These are phyloP conservation scores for Solanum chiquidenum DNA, from an alignment of 257 asterid species.

Conservation along the genomic window DNA sequence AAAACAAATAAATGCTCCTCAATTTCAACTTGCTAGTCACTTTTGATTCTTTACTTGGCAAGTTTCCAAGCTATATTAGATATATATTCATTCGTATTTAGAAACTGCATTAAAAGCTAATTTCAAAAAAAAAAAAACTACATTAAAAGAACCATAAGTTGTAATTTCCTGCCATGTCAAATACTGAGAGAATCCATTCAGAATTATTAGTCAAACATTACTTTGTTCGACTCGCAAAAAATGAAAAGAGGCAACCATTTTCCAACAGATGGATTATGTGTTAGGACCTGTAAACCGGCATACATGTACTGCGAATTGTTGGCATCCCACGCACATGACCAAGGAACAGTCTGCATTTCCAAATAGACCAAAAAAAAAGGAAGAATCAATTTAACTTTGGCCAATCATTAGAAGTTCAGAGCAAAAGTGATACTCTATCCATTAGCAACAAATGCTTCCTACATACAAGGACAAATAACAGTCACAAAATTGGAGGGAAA, in stretches of 20 bases:
- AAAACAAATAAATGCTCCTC: background rate
- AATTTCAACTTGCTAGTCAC: background rate
- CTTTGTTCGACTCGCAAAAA: background rate
- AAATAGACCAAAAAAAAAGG: background rate
- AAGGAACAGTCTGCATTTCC: slow-evolving; percentile 65
- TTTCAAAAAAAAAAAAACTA: background rate
- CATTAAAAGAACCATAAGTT: background rate
- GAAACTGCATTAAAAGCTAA: background rate
- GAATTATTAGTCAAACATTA: background rate
- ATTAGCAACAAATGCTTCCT: background rate
- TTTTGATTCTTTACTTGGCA: background rate
- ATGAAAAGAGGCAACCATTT: background rate
- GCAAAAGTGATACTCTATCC: background rate
- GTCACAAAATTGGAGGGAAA: background rate
- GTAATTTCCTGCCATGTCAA: background rate
- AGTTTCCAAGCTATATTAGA: background rate
- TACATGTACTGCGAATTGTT: slow-evolving; percentile 49
- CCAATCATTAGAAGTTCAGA: background rate
- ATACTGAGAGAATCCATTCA: background rate
- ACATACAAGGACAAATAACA: background rate
- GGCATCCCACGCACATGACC: slow-evolving; percentile 97
- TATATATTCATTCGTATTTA: background rate
- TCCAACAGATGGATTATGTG: background rate
- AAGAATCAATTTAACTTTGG: background rate
- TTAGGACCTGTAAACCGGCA: slow-evolving; percentile 85